Base-by-base conservation (phyloP, 2,329 filamentous ascomycete species). In the Helotiales sp. region DNA sequence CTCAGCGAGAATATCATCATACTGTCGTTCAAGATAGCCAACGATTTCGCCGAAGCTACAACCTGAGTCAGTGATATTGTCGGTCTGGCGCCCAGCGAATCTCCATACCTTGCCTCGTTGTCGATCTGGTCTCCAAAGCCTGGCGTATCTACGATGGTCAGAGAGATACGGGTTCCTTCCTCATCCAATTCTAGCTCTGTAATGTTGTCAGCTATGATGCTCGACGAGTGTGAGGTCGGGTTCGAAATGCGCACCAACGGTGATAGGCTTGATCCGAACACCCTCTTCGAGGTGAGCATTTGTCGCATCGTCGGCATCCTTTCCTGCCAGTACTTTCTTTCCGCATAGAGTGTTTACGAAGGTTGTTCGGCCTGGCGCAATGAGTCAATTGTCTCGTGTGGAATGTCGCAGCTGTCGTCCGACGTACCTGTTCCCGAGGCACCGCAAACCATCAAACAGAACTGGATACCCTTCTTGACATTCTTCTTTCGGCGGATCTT, bases 401-500 rank as follows among this genome's bases (percentile, higher is more conserved):
- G 24, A n/a, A n/a, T 61, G 22, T 24, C 20, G 32, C 28, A 43
- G 52, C n/a, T 66, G 60, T 57, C 20, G 13, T 70, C 61, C 59
- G 68, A 84, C 87, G 78, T 89, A 97, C 93, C 96, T 83, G 96
- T 98, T 82, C 96, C 96, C 76, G 95, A 98, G 80, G 96, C 96
- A 85, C 96, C 96, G 81, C 96, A 98, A 78, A 99, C 96, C 96
- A 99, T 99, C 88, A 99, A 84, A 83, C 94, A 98, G 86, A 99
- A 99, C 87, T 99, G 96, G 80, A 99, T 98, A 80, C 96, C 96
- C 74, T 78, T 78, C 72, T 78, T 78, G 85, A 99, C 95, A 88
- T 99, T 98, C 92, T 99, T 99, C 95, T 99, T 99, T 84, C 93
- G 91, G 84, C 96, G 94, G 81, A 97, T 94, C 92, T 97, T 96